phyloP scores from a whole-genome alignment of 2,329 filamentous ascomycete species.

The Aspergillus proliferans region DNA sequence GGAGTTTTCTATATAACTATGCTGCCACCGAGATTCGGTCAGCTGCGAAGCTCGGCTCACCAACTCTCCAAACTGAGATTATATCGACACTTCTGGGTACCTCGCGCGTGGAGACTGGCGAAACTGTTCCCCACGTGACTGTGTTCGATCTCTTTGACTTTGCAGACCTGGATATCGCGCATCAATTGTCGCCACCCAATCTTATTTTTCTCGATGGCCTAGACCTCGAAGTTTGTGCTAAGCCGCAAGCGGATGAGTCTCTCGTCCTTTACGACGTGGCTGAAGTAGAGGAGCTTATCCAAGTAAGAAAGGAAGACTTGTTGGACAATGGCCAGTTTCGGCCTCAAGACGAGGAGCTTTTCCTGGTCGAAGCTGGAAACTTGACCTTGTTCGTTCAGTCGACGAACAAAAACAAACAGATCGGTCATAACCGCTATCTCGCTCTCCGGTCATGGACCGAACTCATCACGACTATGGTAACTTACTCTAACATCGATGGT shows the following conservation, averaged over 20 bases:
- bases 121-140: slow-evolving; percentile 62
- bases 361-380: slow-evolving; percentile 33
- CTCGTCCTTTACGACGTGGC: slow-evolving; percentile 59
- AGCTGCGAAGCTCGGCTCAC: slow-evolving; percentile 63
- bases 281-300: slow-evolving; percentile 66
- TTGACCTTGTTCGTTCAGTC: slow-evolving; percentile 34
- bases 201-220: slow-evolving; percentile 59
- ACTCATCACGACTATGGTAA: slow-evolving; percentile 74
- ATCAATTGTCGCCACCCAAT: slow-evolving; percentile 44
- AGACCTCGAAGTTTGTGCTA: slow-evolving; percentile 60
- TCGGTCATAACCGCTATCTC: slow-evolving; percentile 48
- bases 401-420: slow-evolving; percentile 34
- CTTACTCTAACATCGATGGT: slow-evolving; percentile 71
- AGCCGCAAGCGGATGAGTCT: slow-evolving; percentile 50
- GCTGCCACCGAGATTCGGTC: slow-evolving; percentile 76
- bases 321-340: slow-evolving; percentile 40
- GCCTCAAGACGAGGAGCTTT: slow-evolving; percentile 36
- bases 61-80: slow-evolving; percentile 62
- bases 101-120: slow-evolving; percentile 60
- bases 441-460: slow-evolving; percentile 80
- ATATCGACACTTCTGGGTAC: slow-evolving; percentile 65
- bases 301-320: slow-evolving; percentile 43
- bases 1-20: slow-evolving; percentile 77
- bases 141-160: slow-evolving; percentile 95
- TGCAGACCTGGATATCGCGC: slow-evolving; percentile 57